Percentiles rank a stretch among this genome's conserved stretches.
Conservation (phyloP, 2,329 filamentous ascomycete species). For the Colletotrichum kahawae region DNA sequence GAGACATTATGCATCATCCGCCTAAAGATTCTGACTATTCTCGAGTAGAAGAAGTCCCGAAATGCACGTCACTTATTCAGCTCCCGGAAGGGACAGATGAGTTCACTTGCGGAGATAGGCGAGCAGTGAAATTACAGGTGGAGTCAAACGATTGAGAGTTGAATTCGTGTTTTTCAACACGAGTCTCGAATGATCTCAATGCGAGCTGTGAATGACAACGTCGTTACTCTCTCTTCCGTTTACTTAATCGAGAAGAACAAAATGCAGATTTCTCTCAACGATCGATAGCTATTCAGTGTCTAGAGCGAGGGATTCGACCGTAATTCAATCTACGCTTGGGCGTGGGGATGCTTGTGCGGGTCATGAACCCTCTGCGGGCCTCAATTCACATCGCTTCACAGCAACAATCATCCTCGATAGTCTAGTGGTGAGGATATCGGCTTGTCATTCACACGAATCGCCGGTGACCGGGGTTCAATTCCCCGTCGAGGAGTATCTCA, state of each 20-base stretch:
- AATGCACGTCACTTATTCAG: background rate
- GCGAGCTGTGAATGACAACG: background rate
- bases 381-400: background rate
- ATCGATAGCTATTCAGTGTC: background rate
- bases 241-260: accelerated
- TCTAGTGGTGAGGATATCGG: constrained; percentile 5
- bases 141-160: accelerated
- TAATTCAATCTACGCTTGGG: background rate
- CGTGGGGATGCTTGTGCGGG: background rate
- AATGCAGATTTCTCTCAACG: background rate
- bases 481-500: background rate
- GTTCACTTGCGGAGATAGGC: background rate
- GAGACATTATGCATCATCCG: background rate
- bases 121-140: background rate
- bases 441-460: background rate
- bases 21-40: background rate
- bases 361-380: background rate
- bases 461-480: background rate
- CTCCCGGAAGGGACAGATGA: background rate
- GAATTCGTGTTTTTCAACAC: background rate
- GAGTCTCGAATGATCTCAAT: background rate
- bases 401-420: background rate
- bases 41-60: background rate
- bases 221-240: background rate
- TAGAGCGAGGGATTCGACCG: background rate